Base-by-base conservation (phyloP, 345 rosid species). In the Gynandropsis gynandra region DNA sequence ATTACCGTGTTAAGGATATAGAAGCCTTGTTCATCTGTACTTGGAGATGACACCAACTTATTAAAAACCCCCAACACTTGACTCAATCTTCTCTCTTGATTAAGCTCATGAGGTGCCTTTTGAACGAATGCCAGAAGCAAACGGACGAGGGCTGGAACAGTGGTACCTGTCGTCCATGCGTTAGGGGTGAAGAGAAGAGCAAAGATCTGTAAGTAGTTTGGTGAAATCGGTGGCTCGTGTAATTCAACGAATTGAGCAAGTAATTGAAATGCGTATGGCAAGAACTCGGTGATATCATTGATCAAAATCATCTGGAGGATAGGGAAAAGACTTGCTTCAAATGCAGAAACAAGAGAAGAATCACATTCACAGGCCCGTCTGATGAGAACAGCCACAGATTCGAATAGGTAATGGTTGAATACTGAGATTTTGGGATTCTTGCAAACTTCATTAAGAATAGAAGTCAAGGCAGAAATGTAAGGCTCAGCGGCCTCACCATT, bases 61-160 rank as follows among this genome's bases (percentile, higher is more conserved):
- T 72, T 73, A 56, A 92, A 92, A 76, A 92, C 87, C 36, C 90
- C 98, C 39, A 88, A 86, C 59, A 92, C 94, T 76, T 77, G 75
- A 56, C 63, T 71, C 46, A 92, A 72, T 54, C 82, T 75, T 56
- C 77, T 90, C 71, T 78, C 98, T 57, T 77, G 87, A 65, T 69
- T 70, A 47, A 90, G 71, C 71, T 92, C 95, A 47, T 66, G 72
- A 7, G 97, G 87, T 20, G 85, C 83, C 71, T 92, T 87, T 68
- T 88, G 94, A 63, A 92, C 94, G 72, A 85, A 88, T 50, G 98
- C 97, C 64, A 83, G 98, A 51, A 92, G 98, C 54, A 92, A 66
- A 52, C 98, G 98, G 40, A 92, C 98, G 54, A 92, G 95, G 1
- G 98, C 98, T 37, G 98, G 98, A 42, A 92, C 97, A 60, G 87